Conservation (phyloP, 2,329 filamentous ascomycete genomes). For the Chaetomium olivaceum region DNA sequence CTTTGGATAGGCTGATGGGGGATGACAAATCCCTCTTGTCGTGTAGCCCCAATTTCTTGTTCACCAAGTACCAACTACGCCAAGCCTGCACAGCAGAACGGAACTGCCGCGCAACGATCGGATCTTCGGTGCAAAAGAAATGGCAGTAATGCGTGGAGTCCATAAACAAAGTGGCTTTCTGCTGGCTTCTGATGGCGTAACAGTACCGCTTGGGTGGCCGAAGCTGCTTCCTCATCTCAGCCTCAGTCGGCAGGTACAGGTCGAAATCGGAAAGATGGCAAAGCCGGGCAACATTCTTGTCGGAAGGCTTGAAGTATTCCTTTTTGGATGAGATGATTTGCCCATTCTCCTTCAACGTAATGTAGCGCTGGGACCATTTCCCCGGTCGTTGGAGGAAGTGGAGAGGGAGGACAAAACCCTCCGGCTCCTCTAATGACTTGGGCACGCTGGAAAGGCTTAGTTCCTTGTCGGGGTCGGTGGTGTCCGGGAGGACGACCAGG, state of each 20-base stretch:
- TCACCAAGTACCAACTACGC: slow-evolving; percentile 89
- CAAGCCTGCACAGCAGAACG: slow-evolving; percentile 72
- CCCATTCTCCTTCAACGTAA: slow-evolving; percentile 72
- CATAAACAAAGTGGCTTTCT: slow-evolving; percentile 81
- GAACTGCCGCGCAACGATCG: slow-evolving; percentile 65
- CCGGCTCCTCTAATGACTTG: slow-evolving; percentile 57
- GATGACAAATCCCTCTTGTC: slow-evolving; percentile 36
- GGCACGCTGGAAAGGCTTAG: slow-evolving; percentile 68
- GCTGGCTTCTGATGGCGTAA: slow-evolving; percentile 88
- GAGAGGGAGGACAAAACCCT: slow-evolving; percentile 68
- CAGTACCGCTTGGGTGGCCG: slow-evolving; percentile 83
- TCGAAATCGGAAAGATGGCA: slow-evolving; percentile 93
- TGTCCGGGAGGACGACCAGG: slow-evolving; percentile 65
- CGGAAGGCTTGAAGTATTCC: slow-evolving; percentile 53
- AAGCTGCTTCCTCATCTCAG: slow-evolving; percentile 67
- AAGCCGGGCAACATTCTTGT: slow-evolving; percentile 68
- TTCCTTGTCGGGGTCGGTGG: slow-evolving; percentile 56
- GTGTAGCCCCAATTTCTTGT: slow-evolving; percentile 56
- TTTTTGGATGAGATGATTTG: slow-evolving; percentile 75
- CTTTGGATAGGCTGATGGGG: slow-evolving; percentile 31
- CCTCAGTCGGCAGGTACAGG: slow-evolving; percentile 75
- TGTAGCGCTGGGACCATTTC: slow-evolving; percentile 84
- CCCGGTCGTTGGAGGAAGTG: slow-evolving; percentile 79
- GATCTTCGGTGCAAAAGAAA: slow-evolving; percentile 83
- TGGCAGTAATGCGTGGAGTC: slow-evolving; percentile 86